Evolutionary conservation across 2,329 filamentous ascomycete genomes (phyloP).

Genomic region (Colletotrichum tropicicola): DNA sequence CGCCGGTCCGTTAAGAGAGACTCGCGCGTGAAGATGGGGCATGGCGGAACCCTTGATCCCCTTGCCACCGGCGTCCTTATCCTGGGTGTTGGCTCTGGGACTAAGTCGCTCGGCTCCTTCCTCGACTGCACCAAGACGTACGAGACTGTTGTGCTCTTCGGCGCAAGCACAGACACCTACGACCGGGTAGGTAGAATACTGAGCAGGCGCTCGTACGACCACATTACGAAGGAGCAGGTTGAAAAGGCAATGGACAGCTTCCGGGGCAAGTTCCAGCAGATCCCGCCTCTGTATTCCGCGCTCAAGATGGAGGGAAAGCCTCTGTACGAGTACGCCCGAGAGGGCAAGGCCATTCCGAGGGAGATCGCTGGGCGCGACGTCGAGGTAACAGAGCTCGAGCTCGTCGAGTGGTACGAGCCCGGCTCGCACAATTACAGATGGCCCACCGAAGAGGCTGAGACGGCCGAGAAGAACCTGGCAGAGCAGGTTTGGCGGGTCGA

Average conservation of each 20-base stretch:
- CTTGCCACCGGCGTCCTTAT: slow-evolving; percentile 94
- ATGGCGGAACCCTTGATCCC: slow-evolving; percentile 95
- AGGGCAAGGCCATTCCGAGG: slow-evolving; percentile 84
- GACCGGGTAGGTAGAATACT: slow-evolving; percentile 88
- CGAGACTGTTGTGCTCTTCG: slow-evolving; percentile 89
- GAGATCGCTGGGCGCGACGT: slow-evolving; percentile 86
- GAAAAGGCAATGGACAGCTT: slow-evolving; percentile 81
- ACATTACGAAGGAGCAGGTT: slow-evolving; percentile 82
- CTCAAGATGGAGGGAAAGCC: slow-evolving; percentile 94
- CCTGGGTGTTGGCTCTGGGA: slow-evolving; percentile 85
- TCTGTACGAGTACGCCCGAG: slow-evolving; percentile 93
- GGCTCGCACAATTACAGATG: slow-evolving; percentile 82
- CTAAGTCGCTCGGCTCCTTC: slow-evolving; percentile 82
- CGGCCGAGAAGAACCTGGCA: slow-evolving; percentile 78
- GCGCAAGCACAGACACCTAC: slow-evolving; percentile 92
- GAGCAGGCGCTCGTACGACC: slow-evolving; percentile 76
- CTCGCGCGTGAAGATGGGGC: slow-evolving; percentile 88
- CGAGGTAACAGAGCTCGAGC: slow-evolving; percentile 78
- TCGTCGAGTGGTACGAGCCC: slow-evolving; percentile 86
- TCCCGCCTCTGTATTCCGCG: slow-evolving; percentile 92
- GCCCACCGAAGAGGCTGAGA: slow-evolving; percentile 81
- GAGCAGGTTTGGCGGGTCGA: slow-evolving; percentile 75
- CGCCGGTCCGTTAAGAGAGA: slow-evolving; percentile 65
- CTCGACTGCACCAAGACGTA: slow-evolving; percentile 93
- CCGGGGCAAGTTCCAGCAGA: slow-evolving; percentile 85